Percentiles rank a stretch among this genome's conserved stretches.
These are phyloP conservation scores for Hibiscus trionum DNA, from an alignment of 345 rosid species.

Conservation along the genomic window DNA sequence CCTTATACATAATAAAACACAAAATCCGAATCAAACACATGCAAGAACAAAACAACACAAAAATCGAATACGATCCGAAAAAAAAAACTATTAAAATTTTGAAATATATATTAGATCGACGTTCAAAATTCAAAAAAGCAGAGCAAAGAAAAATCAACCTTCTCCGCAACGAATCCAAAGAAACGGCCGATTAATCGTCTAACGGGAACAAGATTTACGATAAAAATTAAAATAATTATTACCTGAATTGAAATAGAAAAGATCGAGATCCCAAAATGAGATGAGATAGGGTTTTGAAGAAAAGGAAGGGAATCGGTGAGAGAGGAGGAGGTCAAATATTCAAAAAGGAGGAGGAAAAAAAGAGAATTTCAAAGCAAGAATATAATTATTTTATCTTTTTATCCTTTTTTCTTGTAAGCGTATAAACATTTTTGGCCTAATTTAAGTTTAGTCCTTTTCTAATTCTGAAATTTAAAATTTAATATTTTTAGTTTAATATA, in stretches of 20 bases:
- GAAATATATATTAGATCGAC: neutral
- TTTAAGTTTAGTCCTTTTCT: no score
- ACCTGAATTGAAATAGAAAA: conserved; percentile 2
- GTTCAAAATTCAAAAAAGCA: neutral
- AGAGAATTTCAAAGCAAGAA: neutral
- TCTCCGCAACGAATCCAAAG: neutral
- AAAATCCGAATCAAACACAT: neutral
- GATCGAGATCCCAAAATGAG: neutral
- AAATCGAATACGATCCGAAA: neutral
- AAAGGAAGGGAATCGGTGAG: neutral
- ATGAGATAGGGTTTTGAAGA: neutral
- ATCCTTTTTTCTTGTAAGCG: no score
- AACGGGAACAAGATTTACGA: neutral
- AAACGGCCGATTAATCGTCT: neutral
- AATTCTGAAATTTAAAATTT: no score
- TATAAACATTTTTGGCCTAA: no score
- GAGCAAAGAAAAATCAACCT: neutral
- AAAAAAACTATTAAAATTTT: neutral
- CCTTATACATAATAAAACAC: neutral
- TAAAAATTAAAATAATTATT: neutral
- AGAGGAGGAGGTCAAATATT: neutral
- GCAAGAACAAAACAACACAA: neutral
- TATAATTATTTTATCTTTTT: no score
- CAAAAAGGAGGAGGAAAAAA: neutral
- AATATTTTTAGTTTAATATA: no score